phyloP scores from a whole-genome alignment of 2,329 filamentous ascomycete species.

The Fusarium sarcochroum region DNA sequence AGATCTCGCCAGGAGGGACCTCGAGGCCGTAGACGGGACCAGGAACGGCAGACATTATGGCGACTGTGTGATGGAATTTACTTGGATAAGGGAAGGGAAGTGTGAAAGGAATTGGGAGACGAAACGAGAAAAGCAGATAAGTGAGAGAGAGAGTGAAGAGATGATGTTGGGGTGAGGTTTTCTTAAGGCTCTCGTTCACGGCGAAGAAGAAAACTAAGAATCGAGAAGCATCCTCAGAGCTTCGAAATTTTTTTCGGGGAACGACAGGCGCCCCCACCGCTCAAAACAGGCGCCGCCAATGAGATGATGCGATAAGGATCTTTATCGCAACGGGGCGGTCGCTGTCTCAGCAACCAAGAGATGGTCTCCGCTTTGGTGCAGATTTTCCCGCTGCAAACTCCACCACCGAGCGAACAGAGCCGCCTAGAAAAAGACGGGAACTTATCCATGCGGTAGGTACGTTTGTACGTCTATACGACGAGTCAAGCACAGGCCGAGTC shows the following conservation, averaged over 20 bases:
- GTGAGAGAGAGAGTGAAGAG: slow-evolving; percentile 27
- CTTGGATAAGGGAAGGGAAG: slow-evolving; percentile 10
- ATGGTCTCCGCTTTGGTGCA: slow-evolving; percentile 43
- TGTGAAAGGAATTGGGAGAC: slow-evolving; percentile 5
- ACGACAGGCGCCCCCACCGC: slow-evolving; percentile 38
- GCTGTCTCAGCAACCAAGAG: slow-evolving; percentile 54
- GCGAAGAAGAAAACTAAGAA: slow-evolving; percentile 44
- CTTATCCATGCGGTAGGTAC: slow-evolving; percentile 6
- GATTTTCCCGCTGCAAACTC: slow-evolving; percentile 42
- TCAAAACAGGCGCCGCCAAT: slow-evolving; percentile 46
- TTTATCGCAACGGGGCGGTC: slow-evolving; percentile 48
- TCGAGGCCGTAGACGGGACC: slow-evolving; percentile 93
- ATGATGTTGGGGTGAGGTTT: slow-evolving; percentile 37
- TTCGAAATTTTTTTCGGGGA: slow-evolving; percentile 55
- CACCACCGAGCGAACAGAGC: slow-evolving; percentile 15
- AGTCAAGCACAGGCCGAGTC: slow-evolving; percentile 12
- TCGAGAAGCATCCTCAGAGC: slow-evolving; percentile 43
- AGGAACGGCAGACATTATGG: slow-evolving; percentile 70
- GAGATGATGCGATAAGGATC: slow-evolving; percentile 47
- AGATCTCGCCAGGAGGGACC: slow-evolving; percentile 86
- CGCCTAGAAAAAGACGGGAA: slow-evolving; percentile 24
- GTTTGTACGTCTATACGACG: not conserved
- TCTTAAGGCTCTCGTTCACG: slow-evolving; percentile 39
- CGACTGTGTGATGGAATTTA: slow-evolving; percentile 9
- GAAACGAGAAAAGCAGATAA: slow-evolving; percentile 20